phyloP scores from a whole-genome alignment of 306 rosid genomes.

The Cucumis cinereus region DNA sequence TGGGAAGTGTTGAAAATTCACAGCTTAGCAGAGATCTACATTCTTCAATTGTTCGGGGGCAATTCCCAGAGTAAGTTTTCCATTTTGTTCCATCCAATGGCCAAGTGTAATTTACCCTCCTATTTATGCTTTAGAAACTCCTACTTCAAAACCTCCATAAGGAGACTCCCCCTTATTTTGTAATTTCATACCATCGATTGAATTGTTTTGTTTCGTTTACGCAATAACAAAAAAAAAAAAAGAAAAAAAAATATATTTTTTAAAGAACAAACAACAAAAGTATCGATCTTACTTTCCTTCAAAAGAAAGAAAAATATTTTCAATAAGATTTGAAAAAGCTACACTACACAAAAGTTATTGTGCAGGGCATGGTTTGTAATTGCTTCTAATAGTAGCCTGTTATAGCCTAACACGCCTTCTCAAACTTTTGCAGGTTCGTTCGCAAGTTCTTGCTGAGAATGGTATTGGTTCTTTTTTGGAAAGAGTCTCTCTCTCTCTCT shows the following conservation, averaged over 20 bases:
- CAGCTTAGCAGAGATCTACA: constrained; percentile 91
- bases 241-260: neutral
- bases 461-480: constrained; percentile 29
- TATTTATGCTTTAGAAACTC: neutral
- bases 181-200: no score
- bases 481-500: neutral
- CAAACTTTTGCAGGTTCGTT: constrained; percentile 60
- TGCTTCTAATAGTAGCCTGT: neutral
- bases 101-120: neutral
- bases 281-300: neutral
- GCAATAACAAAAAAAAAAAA: no score
- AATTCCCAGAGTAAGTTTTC: constrained; percentile 73
- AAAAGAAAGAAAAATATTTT: neutral
- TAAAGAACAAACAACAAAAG: neutral
- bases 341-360: neutral
- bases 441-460: constrained; percentile 59
- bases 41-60: constrained; percentile 60
- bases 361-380: neutral
- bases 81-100: constrained; percentile 3
- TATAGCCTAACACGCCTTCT: constrained; percentile 2
- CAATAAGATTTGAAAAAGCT: neutral
- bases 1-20: constrained; percentile 1
- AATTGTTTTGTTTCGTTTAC: no score
- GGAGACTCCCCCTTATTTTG: no score
- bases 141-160: no score